Conservation (phyloP, 148 eudicot genomes). For the Pouteria glomerata region DNA sequence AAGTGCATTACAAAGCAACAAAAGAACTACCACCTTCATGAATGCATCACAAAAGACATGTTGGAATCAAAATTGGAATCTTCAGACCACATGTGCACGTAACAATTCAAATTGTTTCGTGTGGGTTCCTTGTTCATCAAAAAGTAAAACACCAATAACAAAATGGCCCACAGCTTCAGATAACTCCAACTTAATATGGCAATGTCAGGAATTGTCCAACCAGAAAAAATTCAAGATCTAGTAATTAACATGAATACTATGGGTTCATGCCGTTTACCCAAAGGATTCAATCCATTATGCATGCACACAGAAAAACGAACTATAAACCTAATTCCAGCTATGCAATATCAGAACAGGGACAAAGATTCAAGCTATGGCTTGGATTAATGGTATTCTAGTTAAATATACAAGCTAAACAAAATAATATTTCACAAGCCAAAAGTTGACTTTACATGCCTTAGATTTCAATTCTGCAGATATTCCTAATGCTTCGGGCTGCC, state of each 20-base stretch:
- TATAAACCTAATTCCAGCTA: not conserved
- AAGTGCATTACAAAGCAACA: too few species aligned
- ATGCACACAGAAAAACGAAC: not conserved
- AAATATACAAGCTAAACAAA: not conserved
- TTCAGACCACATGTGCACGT: too few species aligned
- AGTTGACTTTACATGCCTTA: slow-evolving; percentile 35
- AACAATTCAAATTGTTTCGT: too few species aligned
- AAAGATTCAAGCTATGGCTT: not conserved
- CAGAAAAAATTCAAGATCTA: slow-evolving; percentile 1
- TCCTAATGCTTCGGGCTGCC: slow-evolving; percentile 92
- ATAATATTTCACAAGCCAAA: not conserved
- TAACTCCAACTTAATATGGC: not conserved
- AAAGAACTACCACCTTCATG: not conserved
- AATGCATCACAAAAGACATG: not conserved
- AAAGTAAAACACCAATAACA: not conserved
- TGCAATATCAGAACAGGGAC: not conserved
- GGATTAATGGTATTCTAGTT: not conserved
- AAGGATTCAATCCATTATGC: not conserved
- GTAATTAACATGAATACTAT: not conserved
- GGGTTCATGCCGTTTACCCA: not conserved
- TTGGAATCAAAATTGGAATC: not conserved
- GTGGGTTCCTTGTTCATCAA: too few species aligned
- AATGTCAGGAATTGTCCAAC: not conserved
- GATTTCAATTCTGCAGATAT: slow-evolving; percentile 89
- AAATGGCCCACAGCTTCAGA: not conserved